Percentiles rank a stretch among this genome's conserved stretches.
These are phyloP conservation scores for Cladosporium austrohemisphaericum DNA, from an alignment of 2,329 filamentous ascomycete genomes.

Conservation along the genomic window DNA sequence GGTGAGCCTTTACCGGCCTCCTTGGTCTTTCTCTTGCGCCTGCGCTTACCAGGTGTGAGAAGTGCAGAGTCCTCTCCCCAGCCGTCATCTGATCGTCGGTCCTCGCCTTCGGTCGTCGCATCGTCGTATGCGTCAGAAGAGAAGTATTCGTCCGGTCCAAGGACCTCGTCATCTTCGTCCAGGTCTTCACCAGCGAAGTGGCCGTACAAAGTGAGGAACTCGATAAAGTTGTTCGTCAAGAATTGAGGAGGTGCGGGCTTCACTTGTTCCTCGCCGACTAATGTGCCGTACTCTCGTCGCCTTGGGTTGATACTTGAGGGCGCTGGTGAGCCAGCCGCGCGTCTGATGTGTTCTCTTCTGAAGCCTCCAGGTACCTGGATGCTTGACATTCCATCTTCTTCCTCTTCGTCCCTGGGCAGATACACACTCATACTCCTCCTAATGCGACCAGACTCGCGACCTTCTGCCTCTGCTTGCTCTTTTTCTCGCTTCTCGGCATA, in stretches of 20 bases:
- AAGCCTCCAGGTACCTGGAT: constrained; percentile 95
- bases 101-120: constrained; percentile 39
- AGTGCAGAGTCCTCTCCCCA: constrained; percentile 86
- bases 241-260: constrained; percentile 47
- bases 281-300: constrained; percentile 29
- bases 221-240: constrained; percentile 88
- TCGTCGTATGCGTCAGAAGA: constrained; percentile 68
- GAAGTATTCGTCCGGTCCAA: constrained; percentile 87
- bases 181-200: constrained; percentile 97
- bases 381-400: constrained; percentile 73
- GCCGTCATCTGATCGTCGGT: constrained; percentile 57
- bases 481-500: constrained; percentile 86
- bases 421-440: constrained; percentile 87
- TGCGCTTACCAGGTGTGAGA: constrained; percentile 64
- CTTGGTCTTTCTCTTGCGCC: constrained; percentile 71
- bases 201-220: constrained; percentile 91
- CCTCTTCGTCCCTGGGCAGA: constrained; percentile 72
- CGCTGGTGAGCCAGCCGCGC: constrained; percentile 59
- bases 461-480: constrained; percentile 73
- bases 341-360: constrained; percentile 79
- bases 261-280: constrained; percentile 17
- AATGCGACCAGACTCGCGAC: constrained; percentile 53
- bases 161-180: constrained; percentile 89
- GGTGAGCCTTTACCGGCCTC: constrained; percentile 73
- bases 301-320: constrained; percentile 41